phyloP scores from a whole-genome alignment of 2,329 filamentous ascomycete genomes.

The Paracoccidioides lutzii region DNA sequence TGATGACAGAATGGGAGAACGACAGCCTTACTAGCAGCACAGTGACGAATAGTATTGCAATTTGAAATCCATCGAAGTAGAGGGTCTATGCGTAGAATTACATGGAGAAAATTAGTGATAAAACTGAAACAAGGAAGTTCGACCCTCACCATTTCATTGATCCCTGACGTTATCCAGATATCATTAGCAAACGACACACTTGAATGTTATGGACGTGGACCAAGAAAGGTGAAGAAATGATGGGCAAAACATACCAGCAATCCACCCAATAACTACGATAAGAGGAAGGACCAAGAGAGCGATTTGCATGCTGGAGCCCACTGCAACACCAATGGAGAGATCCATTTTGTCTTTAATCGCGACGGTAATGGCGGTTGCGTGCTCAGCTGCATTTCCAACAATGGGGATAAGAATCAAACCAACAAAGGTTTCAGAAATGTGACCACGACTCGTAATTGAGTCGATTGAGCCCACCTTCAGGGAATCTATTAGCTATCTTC shows the following conservation, averaged over 20 bases:
- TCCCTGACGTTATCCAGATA: slow-evolving; percentile 19
- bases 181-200: neutral
- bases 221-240: neutral
- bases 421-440: slow-evolving; percentile 47
- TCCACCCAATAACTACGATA: slow-evolving; percentile 50
- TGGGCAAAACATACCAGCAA: slow-evolving; percentile 28
- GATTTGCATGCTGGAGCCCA: slow-evolving; percentile 55
- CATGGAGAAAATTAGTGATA: slow-evolving; percentile 7
- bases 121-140: neutral
- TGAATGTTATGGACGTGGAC: too few relatives aligned
- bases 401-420: slow-evolving; percentile 53
- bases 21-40: slow-evolving; percentile 28
- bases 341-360: slow-evolving; percentile 57
- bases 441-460: slow-evolving; percentile 36
- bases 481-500: neutral
- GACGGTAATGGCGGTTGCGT: slow-evolving; percentile 50
- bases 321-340: slow-evolving; percentile 51
- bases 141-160: slow-evolving; percentile 41
- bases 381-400: slow-evolving; percentile 54
- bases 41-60: slow-evolving; percentile 51
- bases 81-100: slow-evolving; percentile 41
- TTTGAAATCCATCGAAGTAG: slow-evolving; percentile 79
- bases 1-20: neutral
- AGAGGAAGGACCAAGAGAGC: slow-evolving; percentile 49
- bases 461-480: slow-evolving; percentile 41